phyloP scores from a whole-genome alignment of 2,329 filamentous ascomycete species.

The Stachybotrys chartarum region DNA sequence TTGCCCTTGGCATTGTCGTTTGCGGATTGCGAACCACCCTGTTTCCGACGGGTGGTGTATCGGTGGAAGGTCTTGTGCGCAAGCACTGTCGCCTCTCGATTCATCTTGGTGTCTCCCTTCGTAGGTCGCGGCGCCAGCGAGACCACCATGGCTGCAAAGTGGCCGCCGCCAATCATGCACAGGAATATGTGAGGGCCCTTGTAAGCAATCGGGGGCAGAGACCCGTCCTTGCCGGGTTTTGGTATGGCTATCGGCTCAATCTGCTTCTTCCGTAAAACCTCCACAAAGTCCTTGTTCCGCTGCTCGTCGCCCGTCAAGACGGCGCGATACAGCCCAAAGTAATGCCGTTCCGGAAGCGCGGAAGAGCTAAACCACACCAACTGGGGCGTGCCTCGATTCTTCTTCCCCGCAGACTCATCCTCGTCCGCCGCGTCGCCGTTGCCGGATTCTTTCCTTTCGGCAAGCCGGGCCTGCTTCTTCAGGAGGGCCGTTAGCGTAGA shows the following conservation, averaged over 20 bases:
- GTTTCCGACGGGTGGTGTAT: constrained; percentile 92
- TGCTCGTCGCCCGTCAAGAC: constrained; percentile 70
- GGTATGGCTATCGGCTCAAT: constrained; percentile 52
- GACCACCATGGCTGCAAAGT: constrained; percentile 95
- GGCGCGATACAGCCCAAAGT: constrained; percentile 78
- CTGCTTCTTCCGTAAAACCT: constrained; percentile 70
- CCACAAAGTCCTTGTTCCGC: constrained; percentile 51
- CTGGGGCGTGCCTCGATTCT: constrained; percentile 57
- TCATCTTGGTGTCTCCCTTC: constrained; percentile 62
- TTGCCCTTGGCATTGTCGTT: constrained; percentile 92
- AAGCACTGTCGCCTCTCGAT: constrained; percentile 78
- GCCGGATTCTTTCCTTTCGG: constrained; percentile 38
- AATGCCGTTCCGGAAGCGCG: constrained; percentile 66
- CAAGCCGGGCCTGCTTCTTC: constrained; percentile 74
- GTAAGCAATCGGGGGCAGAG: constrained; percentile 46
- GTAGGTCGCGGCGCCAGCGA: constrained; percentile 74
- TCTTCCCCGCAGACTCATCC: constrained; percentile 36
- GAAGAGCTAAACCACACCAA: constrained; percentile 81
- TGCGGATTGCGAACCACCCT: constrained; percentile 89
- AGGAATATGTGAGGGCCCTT: constrained; percentile 84
- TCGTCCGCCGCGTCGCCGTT: constrained; percentile 42
- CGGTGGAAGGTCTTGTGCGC: constrained; percentile 97
- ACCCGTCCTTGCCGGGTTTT: constrained; percentile 51
- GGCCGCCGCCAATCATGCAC: constrained; percentile 97
- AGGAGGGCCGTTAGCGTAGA: constrained; percentile 69